Percentiles rank a stretch among this genome's conserved stretches.
Evolutionary conservation across 495 filamentous ascomycete genomes (phyloP).

Genomic region (Aspergillus saccharolyticus): DNA sequence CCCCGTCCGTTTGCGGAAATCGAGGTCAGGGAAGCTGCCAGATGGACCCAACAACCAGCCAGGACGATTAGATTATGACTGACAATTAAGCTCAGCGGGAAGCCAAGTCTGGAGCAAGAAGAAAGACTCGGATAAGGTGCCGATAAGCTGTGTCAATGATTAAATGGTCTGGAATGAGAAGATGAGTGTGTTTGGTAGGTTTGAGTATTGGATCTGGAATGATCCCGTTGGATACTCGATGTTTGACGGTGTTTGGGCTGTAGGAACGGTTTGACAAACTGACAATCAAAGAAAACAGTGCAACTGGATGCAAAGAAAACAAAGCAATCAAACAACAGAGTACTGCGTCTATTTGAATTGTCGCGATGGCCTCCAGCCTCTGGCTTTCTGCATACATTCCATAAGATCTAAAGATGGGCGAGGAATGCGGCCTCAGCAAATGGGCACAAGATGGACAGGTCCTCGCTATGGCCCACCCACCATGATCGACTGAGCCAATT

Average conservation of each 20-base stretch:
- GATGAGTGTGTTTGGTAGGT: conserved; percentile 1
- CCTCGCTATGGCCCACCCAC: conserved; percentile 23
- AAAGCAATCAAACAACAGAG: conserved; percentile 51
- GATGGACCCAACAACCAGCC: conserved; percentile 16
- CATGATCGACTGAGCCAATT: conserved; percentile 18
- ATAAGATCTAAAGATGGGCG: conserved; percentile 30
- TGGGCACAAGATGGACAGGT: conserved; percentile 10
- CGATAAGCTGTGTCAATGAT: conserved; percentile 9
- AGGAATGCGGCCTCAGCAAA: conserved; percentile 34
- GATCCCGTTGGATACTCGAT: not conserved
- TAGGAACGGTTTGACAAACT: conserved; percentile 32
- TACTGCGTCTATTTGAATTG: conserved; percentile 42
- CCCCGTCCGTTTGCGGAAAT: conserved; percentile 43
- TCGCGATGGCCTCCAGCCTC: conserved; percentile 34
- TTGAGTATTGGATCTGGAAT: not conserved
- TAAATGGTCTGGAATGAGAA: conserved; percentile 5
- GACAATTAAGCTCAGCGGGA: conserved; percentile 13
- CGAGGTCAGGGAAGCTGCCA: conserved; percentile 16
- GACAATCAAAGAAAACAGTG: conserved; percentile 46
- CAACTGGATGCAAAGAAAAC: conserved; percentile 46
- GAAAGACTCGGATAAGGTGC: conserved; percentile 8
- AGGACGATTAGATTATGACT: conserved; percentile 29
- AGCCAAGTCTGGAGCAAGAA: conserved; percentile 11
- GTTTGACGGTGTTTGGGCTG: not conserved
- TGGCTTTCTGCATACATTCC: conserved; percentile 39